A percentile compares a stretch with the other conserved stretches of the same genome.
Conservation (phyloP, 176 grass and related monocot genomes). For the Zoysia japonica region DNA sequence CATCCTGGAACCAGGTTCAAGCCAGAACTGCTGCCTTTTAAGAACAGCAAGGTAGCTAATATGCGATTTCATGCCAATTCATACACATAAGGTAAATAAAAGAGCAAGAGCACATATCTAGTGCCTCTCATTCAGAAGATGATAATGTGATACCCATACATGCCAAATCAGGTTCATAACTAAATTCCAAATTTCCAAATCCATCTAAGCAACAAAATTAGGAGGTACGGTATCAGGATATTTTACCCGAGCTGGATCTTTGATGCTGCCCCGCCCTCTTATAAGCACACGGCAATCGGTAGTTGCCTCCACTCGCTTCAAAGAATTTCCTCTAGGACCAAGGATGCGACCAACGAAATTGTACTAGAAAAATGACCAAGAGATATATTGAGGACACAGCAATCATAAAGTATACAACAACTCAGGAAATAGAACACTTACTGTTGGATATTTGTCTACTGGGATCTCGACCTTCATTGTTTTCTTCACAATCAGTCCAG, state of each 20-base stretch:
- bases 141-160: not conserved
- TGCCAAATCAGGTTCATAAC: not conserved
- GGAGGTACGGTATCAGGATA: conserved; percentile 5
- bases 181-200: not conserved
- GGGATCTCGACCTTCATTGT: conserved; percentile 92
- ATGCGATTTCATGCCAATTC: not conserved
- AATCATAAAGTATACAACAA: not conserved
- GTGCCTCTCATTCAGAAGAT: not conserved
- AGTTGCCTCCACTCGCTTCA: conserved; percentile 91
- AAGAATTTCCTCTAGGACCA: conserved; percentile 92
- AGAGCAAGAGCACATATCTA: not conserved
- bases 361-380: conserved; percentile 56
- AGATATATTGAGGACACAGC: conserved; percentile 19
- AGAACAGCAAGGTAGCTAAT: no score
- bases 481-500: conserved; percentile 92
- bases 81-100: not conserved
- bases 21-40: not conserved
- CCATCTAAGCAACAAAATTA: conserved; percentile 12
- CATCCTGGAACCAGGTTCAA: not conserved
- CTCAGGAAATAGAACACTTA: conserved; percentile 54
- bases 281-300: conserved; percentile 95
- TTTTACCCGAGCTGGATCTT: conserved; percentile 86
- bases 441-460: conserved; percentile 79
- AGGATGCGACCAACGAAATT: conserved; percentile 95
- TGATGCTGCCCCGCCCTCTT: conserved; percentile 89